phyloP scores from a whole-genome alignment of 2,329 filamentous ascomycete genomes.

The Xylariomycetidae sp. region DNA sequence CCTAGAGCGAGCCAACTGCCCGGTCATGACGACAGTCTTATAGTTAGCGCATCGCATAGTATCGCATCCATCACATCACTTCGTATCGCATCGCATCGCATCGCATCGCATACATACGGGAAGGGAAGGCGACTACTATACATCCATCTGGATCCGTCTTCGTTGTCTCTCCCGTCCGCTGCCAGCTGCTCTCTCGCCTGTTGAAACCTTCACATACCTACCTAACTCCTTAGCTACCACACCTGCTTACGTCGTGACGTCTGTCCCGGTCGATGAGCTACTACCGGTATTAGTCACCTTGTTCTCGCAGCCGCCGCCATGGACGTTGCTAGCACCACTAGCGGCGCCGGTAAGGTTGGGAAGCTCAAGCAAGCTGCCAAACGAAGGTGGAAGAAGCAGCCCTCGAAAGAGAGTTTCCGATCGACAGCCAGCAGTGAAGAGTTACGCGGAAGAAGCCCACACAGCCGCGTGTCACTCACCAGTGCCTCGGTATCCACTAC shows the following conservation, averaged over 20 bases:
- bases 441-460: constrained; percentile 22
- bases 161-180: no score
- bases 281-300: no score
- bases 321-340: constrained; percentile 17
- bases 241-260: no score
- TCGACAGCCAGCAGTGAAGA: constrained; percentile 27
- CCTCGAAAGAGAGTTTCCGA: constrained; percentile 33
- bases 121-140: no score
- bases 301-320: constrained; percentile 17
- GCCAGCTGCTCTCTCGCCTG: no score
- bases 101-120: no score
- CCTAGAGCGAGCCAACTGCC: no score
- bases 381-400: constrained; percentile 42
- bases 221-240: no score
- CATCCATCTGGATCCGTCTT: no score
- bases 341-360: constrained; percentile 15
- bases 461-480: constrained; percentile 13
- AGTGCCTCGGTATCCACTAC: constrained; percentile 16
- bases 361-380: constrained; percentile 44
- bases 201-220: no score
- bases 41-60: constrained; percentile 1
- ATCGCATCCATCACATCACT: neutral
- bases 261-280: no score
- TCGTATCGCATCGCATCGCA: no score
- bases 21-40: constrained; percentile 3